Percentiles rank a stretch among this genome's conserved stretches.
phyloP scores from a whole-genome alignment of 2,329 filamentous ascomycete genomes.

The Trichoderma sp. region DNA sequence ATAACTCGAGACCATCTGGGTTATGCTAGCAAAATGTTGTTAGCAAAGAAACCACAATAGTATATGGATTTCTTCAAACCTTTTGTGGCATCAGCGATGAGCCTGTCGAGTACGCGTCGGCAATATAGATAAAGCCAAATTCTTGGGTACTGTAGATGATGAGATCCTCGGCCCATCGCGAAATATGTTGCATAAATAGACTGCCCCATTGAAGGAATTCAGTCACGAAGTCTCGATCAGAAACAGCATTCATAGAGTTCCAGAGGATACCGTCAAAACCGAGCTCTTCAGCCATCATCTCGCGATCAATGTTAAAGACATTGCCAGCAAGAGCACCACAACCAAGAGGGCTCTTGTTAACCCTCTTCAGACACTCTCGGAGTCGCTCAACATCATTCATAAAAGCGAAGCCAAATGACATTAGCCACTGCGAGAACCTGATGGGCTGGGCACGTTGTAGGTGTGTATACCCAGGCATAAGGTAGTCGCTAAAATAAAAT shows the following conservation, averaged over 20 bases:
- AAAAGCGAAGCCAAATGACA: neutral
- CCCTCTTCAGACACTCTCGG: constrained; percentile 51
- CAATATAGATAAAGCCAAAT: constrained; percentile 74
- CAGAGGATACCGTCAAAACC: constrained; percentile 73
- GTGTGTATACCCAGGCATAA: constrained; percentile 91
- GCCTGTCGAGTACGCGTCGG: constrained; percentile 65
- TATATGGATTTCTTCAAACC: neutral
- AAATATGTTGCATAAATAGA: constrained; percentile 76
- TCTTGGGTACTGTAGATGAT: constrained; percentile 74
- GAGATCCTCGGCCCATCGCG: constrained; percentile 76
- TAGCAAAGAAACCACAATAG: too few species aligned
- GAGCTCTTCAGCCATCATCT: constrained; percentile 74
- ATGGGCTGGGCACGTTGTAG: constrained; percentile 79
- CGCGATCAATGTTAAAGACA: constrained; percentile 75
- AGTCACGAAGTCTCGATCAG: constrained; percentile 77
- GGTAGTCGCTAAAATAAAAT: constrained; percentile 44
- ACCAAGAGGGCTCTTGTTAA: constrained; percentile 71
- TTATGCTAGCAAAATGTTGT: constrained; percentile 48
- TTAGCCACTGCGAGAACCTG: constrained; percentile 71
- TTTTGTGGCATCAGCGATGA: neutral
- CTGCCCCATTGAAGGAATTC: constrained; percentile 79
- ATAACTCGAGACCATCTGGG: constrained; percentile 65
- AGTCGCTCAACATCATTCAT: neutral
- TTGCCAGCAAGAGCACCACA: constrained; percentile 80
- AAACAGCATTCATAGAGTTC: constrained; percentile 75